Base-by-base conservation (phyloP, 441 rosid species). In the Euphorbia schlechtendalii region DNA sequence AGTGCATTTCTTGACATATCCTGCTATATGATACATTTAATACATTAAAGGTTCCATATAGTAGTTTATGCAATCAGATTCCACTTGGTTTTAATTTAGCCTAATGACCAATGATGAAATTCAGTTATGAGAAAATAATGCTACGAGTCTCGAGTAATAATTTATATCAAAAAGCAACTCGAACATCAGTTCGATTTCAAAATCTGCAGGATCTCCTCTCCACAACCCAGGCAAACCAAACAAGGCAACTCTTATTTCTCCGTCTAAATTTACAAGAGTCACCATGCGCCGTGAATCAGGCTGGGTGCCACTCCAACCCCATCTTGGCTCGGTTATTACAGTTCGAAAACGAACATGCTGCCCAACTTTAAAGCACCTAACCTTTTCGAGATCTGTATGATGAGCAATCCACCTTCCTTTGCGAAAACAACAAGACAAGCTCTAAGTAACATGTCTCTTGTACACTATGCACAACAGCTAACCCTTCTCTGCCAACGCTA, bases 201-300 rank as follows among this genome's bases (percentile, higher is more conserved):
- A 77, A 79, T 95, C 98, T 5, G 89, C 92, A 36, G 99, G 98
- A 80, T 95, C 99, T 71, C 88, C 97, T 79, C 73, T 92, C 99
- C 99, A 95, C 79, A 95, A 71, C 24, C 90, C 90, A 40, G 81
- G 83, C 83, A 95, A 78, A 49, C 90, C 90, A 72, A 78, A 82
- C 80, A 95, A 86, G 49, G 99, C 89, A 77, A 92, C 80, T 72
- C 95, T 79, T 14, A 88, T 78, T 82, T 95, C 99, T 74, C 97
- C 97, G 81, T 92, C 98, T 67, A 91, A 94, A 78, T 89, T 89
- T 66, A 92, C 93, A 62, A 85, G 77, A n/a, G 96, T 85, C 65
- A 95, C 69, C 73, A 95, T 81, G 64, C 98, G 97, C 66, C 80
- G 81, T 9, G 95, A 89, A 66, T 83, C 84, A 25, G 83, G 83